phyloP scores from a whole-genome alignment of 495 filamentous ascomycete genomes.

The Penicillium diatomitis region DNA sequence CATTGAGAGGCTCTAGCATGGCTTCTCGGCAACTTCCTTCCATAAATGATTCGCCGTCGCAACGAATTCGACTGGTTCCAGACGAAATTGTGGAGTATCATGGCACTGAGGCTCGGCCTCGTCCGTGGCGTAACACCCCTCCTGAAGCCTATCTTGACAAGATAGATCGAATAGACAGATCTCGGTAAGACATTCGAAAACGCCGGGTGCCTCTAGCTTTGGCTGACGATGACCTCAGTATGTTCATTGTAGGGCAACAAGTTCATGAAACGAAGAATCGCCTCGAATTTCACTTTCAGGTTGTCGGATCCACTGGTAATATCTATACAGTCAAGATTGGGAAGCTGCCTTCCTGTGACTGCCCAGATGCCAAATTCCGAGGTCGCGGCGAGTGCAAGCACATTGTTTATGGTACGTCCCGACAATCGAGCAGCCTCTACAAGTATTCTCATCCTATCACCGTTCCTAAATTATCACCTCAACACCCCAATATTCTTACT shows the following conservation, averaged over 20 bases:
- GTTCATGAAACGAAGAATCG: constrained; percentile 28
- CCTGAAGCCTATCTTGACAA: constrained; percentile 33
- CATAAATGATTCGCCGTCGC: constrained; percentile 5
- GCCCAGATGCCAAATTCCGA: constrained; percentile 51
- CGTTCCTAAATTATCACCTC: not conserved
- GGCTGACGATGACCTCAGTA: constrained; percentile 25
- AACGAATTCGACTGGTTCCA: not conserved
- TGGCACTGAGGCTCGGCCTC: constrained; percentile 28
- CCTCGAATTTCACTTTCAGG: constrained; percentile 49
- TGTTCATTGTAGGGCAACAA: constrained; percentile 48
- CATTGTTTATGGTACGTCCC: constrained; percentile 47
- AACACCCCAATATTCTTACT: constrained; percentile 6
- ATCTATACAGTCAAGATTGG: constrained; percentile 55
- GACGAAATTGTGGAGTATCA: not conserved
- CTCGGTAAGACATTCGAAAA: constrained; percentile 17
- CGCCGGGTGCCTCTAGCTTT: not conserved
- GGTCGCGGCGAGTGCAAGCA: constrained; percentile 75
- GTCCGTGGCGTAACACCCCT: constrained; percentile 27
- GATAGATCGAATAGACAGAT: constrained; percentile 31
- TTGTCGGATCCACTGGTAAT: constrained; percentile 70
- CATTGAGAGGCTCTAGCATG: too few species aligned
- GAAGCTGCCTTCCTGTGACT: constrained; percentile 53
- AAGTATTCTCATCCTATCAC: not conserved
- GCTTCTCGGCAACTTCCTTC: not conserved
- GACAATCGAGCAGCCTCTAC: not conserved